Evolutionary conservation across 2,329 filamentous ascomycete species (phyloP).

Genomic region (Xylaria hypoxylon): DNA sequence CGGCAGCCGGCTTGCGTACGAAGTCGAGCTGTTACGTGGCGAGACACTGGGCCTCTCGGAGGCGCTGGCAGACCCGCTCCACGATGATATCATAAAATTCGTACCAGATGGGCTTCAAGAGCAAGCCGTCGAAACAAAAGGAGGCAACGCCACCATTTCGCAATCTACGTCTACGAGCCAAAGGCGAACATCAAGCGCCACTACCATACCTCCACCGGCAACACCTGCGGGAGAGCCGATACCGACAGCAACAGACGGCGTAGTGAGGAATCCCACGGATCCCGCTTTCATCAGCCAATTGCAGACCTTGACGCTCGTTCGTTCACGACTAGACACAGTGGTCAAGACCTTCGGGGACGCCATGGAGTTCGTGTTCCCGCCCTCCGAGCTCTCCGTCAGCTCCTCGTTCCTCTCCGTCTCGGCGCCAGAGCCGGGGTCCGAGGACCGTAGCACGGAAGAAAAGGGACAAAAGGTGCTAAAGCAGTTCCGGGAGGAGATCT

Average conservation of each 20-base stretch:
- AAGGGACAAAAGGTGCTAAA: constrained; percentile 86
- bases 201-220: constrained; percentile 40
- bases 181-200: constrained; percentile 43
- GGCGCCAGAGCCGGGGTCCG: constrained; percentile 77
- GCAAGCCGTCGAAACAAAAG: constrained; percentile 41
- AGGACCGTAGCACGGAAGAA: constrained; percentile 78
- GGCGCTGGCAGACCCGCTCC: constrained; percentile 77
- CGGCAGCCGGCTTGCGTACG: constrained; percentile 88
- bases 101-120: constrained; percentile 65
- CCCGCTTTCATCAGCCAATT: constrained; percentile 81
- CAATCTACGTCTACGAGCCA: constrained; percentile 38
- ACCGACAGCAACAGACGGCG: constrained; percentile 24
- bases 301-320: constrained; percentile 84
- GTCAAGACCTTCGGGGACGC: constrained; percentile 93
- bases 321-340: constrained; percentile 85
- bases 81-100: constrained; percentile 78
- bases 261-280: constrained; percentile 41
- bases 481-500: constrained; percentile 77
- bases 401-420: constrained; percentile 92
- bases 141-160: not conserved
- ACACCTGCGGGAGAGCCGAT: constrained; percentile 14
- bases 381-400: constrained; percentile 84
- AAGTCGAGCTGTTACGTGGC: constrained; percentile 92
- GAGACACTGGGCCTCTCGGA: constrained; percentile 86
- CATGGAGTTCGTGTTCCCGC: constrained; percentile 94